Base-by-base conservation (phyloP, 805 yeast genomes). In the Kockiozyma suomiensis region DNA sequence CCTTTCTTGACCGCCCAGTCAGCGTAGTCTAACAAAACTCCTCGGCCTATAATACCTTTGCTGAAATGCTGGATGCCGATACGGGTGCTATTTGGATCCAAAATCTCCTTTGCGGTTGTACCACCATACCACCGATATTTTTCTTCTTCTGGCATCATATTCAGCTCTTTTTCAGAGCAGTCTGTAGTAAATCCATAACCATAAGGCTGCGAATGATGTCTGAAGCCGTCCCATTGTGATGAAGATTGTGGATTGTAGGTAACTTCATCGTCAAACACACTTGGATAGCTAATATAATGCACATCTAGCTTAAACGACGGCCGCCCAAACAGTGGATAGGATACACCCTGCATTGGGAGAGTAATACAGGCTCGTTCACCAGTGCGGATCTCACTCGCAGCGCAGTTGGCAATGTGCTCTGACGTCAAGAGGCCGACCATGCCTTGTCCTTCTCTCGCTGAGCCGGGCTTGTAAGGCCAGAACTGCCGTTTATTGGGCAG, bases 201-300 rank as follows among this genome's bases (percentile, higher is more conserved):
- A 17, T 54, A 50, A 4, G 65, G 68, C 47, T 71, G 73, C 25
- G 65, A 59, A 59, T 66, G 56, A 17, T 52, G 56, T 32, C 56
- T n/a, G 30, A 52, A 64, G 12, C 74, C 74, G 52, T 72, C 74
- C 73, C 74, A 72, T 59, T 72, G 74, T 17, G 72, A 69, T 23
- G 71, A 65, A 13, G 66, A 63, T 59, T 72, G 74, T 1, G 74
- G 72, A 52, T 72, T 72, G 41, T 70, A 51, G 23, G 32, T 33
- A 43, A 63, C 58, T 52, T 68, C 73, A 54, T 72, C 74, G 58
- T 72, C 74, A 43, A 66, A 56, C 23, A 63, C 55, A 30, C 35
- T 33, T 21, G 63, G 60, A 42, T 30, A 52, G 41, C 33, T 10
- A 47, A 43, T 26, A 46, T 38, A 33, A 28, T 42, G 28, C 19